Evolutionary conservation across 116 monocot species (phyloP), one percentile per base, ranked within the genome.

Genomic region (Thalassia testudinum): DNA sequence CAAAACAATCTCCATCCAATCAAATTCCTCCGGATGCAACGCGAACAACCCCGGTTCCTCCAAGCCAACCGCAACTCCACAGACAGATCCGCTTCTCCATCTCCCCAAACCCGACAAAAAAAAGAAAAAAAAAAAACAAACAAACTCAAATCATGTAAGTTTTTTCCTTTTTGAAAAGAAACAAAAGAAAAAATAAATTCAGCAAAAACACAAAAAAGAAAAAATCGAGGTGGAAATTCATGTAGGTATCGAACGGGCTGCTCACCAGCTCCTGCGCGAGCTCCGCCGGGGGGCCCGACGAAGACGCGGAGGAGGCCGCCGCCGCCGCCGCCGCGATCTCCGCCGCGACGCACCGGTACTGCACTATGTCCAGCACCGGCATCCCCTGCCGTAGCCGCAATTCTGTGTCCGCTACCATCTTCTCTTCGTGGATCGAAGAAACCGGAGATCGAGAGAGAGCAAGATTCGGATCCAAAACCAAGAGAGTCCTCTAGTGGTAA

Each of bases 391-490:
- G 72, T n/a, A n/a, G n/a, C 1, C 75, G 44, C 13, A 72, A 57
- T 23, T 76, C 69, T 24, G 76, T 56, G 55, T 53, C 75, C 16
- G 81, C 81, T 44, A 71, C 81, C 81, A 76, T 75, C 65, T 71
- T 47, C 59, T 26, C 21, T 20, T 28, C 37, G 21, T 38, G 28
- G 1, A 12, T 27, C 54, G 7, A 54, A n/a, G 34, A 13, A 18
- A 54, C 18, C 7, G 13, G 14, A 29, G 11, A 19, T 17, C 7
- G 44, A 14, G 7, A 19, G 3, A 44, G 4, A 17, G n/a, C 44
- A 44, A 44, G 7, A 44, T 12, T 44, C 15, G 44, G 44, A 19
- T 14, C 7, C 19, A 49, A 49, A 27, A 17, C 14, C 10, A 16
- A 26, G 52, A 52, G 10, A 52, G 20, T 52, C 7, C 26, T 21